Percentiles rank a stretch among this genome's conserved stretches.
These are phyloP conservation scores for Bjerkandera adusta DNA, from an alignment of 1,284 basidiomycete genomes.

Conservation along the genomic window DNA sequence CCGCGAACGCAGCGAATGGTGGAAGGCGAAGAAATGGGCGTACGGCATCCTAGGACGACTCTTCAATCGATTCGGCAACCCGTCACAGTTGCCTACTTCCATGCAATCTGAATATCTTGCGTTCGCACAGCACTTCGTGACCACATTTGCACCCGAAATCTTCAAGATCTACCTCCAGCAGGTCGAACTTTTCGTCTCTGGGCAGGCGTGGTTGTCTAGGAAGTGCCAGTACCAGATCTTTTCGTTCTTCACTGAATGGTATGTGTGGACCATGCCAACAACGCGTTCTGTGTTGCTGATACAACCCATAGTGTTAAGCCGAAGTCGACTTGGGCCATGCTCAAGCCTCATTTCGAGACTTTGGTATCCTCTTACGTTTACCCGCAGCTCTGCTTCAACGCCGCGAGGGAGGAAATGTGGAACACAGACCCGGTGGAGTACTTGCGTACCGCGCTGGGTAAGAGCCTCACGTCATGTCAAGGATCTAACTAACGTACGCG, in stretches of 20 bases:
- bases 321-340: constrained; percentile 79
- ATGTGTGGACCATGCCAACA: constrained; percentile 28
- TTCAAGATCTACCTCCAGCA: constrained; percentile 76
- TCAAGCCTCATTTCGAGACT: constrained; percentile 79
- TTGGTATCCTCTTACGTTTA: constrained; percentile 79
- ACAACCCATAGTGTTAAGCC: constrained; percentile 84
- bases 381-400: constrained; percentile 80
- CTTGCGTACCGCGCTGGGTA: constrained; percentile 68
- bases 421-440: constrained; percentile 79
- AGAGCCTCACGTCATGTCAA: constrained; percentile 24
- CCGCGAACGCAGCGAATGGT: constrained; percentile 78
- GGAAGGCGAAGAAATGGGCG: constrained; percentile 90
- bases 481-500: constrained; percentile 1
- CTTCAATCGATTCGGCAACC: constrained; percentile 82
- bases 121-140: constrained; percentile 79
- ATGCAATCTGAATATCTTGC: constrained; percentile 65
- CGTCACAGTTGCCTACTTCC: constrained; percentile 75
- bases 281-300: constrained; percentile 6
- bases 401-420: constrained; percentile 68
- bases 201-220: constrained; percentile 74
- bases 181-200: constrained; percentile 69
- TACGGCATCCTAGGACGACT: constrained; percentile 71
- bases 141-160: constrained; percentile 80
- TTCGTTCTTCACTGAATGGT: constrained; percentile 85
- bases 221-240: constrained; percentile 82